Conservation (phyloP, 148 eudicot species). For the Rhododendron griersonianum region DNA sequence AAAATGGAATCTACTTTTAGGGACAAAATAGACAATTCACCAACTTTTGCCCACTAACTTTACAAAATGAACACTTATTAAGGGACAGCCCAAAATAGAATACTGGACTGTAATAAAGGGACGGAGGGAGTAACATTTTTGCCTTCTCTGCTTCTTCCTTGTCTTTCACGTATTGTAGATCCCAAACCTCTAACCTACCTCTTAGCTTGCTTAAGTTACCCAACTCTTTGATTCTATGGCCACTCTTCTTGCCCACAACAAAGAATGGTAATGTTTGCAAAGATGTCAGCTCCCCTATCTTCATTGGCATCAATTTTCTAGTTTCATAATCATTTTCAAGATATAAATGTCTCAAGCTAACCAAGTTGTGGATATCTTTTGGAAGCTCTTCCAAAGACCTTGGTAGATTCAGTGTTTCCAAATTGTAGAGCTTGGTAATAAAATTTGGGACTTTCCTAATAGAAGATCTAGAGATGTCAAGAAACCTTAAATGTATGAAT, state of each 20-base stretch:
- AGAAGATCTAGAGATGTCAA: neutral
- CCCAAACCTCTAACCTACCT: neutral
- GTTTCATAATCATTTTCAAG: neutral
- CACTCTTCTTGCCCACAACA: neutral
- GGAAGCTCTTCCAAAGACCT: neutral
- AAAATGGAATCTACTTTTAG: no score
- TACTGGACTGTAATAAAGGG: no score
- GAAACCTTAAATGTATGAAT: neutral
- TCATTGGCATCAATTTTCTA: neutral
- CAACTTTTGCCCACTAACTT: no score
- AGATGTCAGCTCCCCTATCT: neutral
- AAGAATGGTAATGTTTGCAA: neutral
- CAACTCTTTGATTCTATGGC: neutral
- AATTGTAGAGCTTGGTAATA: neutral
- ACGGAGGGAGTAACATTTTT: neutral
- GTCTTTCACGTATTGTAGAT: neutral
- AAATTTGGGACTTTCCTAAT: neutral
- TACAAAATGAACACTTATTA: no score
- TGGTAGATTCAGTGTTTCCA: neutral
- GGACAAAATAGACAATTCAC: no score
- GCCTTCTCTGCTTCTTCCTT: neutral
- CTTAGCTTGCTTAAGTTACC: neutral
- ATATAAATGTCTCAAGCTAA: neutral
- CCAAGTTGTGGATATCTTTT: neutral
- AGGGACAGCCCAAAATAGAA: no score